Evolutionary conservation across 2,329 filamentous ascomycete genomes (phyloP), one percentile per base, ranked within the genome.

Genomic region (Colletotrichum plurivorum): DNA sequence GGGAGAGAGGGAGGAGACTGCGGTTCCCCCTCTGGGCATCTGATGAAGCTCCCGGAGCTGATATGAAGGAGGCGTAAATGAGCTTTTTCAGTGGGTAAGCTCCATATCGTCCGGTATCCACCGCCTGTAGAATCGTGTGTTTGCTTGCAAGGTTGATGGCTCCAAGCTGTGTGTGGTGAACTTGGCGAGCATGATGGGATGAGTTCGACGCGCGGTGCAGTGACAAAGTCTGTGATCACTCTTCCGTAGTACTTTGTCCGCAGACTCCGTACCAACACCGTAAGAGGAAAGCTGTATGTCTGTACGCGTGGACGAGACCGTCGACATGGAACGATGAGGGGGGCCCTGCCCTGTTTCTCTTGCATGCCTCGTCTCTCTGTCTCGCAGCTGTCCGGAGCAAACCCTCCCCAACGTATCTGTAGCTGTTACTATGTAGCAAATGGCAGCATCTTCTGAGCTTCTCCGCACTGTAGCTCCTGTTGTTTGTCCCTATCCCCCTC

Each of bases 301-400:
- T 15, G 41, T 18, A 49, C 39, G 59, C 31, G 27, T 25, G 15
- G 27, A 52, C 18, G 27, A n/a, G n/a, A 25, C 7, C 57, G 36
- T 16, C 46, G 45, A 52, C 46, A 61, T 61, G 57, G 18, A 31
- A 61, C 36, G 48, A 27, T 61, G 57, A 18, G 18, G 9, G 10
- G 16, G 36, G 52, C 41, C 39, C 46, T 49, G n/a, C 10, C 13
- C 41, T 18, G 10, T 46, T 39, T 46, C 46, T 57, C 54, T 43
- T 57, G 54, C 54, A 27, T 36, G 22, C 41, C 49, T 46, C 22
- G 48, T 18, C n/a, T 36, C n/a, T 13, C 57, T 20, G 43, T 51
- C 54, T 18, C 36, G 49, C 49, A 18, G 61, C 27, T 27, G 55
- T 16, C 25, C 66, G 66, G 66, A 69, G 66, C 66, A 66, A 60